Conservation (phyloP, 164 flowering plant species). For the Umbilicus rupestris region DNA sequence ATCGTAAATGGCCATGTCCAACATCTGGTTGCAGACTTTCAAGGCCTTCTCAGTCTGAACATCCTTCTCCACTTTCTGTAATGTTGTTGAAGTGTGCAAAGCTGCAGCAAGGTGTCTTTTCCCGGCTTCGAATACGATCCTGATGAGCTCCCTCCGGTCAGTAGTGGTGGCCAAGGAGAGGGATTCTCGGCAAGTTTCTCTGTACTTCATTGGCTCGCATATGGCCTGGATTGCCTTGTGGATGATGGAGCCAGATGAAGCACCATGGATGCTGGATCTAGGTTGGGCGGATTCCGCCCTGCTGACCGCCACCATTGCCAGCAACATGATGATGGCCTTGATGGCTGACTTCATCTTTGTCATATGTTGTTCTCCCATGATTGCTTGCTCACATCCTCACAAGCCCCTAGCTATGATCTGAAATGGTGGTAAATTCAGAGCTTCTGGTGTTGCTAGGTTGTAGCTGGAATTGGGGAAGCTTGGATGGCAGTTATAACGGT, state of each 20-base stretch:
- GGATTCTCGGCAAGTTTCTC: conserved; percentile 27
- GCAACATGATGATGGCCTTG: conserved; percentile 30
- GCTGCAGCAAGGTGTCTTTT: conserved; percentile 16
- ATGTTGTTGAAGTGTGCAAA: conserved; percentile 16
- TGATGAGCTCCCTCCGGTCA: conserved; percentile 39
- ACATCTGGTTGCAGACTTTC: conserved; percentile 27
- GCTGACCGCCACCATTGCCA: conserved; percentile 46
- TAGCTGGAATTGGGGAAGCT: background rate
- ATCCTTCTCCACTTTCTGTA: conserved; percentile 25
- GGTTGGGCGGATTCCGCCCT: background rate
- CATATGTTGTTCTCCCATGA: background rate
- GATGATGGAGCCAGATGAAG: conserved; percentile 21
- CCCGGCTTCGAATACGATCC: conserved; percentile 23
- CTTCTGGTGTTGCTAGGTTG: background rate
- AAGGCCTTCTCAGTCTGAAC: conserved; percentile 21
- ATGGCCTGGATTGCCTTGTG: conserved; percentile 32
- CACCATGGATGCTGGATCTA: background rate
- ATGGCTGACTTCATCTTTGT: conserved; percentile 31
- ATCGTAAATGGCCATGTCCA: conserved; percentile 14
- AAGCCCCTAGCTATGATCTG: background rate
- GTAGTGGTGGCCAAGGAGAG: conserved; percentile 21
- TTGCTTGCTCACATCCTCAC: background rate
- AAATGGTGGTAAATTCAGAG: background rate
- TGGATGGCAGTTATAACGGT: background rate
- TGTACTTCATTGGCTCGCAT: conserved; percentile 40